Conservation (phyloP, 495 filamentous ascomycete species). For the Penicillium goetzii region DNA sequence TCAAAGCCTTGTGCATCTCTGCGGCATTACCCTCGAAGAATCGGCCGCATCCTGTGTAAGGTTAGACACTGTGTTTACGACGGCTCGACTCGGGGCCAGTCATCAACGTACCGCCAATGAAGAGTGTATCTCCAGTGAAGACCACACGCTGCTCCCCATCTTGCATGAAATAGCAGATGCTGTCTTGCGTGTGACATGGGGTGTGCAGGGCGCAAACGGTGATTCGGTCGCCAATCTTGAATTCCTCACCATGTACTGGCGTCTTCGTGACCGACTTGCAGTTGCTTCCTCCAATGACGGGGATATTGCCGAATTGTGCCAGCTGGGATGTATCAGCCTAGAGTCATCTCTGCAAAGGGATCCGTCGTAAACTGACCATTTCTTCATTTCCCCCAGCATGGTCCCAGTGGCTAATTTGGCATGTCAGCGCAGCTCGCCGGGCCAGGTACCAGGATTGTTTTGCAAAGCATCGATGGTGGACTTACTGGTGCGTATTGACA, state of each 20-base stretch:
- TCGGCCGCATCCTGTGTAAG: conserved; percentile 75
- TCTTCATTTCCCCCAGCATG: conserved; percentile 91
- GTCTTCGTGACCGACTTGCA: conserved; percentile 79
- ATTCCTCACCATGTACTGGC: conserved; percentile 72
- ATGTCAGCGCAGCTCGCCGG: not conserved
- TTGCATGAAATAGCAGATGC: conserved; percentile 89
- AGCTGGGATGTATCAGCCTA: conserved; percentile 54
- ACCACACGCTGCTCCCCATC: conserved; percentile 81
- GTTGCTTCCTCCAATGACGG: conserved; percentile 85
- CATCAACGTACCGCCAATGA: conserved; percentile 73
- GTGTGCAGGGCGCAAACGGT: conserved; percentile 89
- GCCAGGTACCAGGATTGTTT: not conserved
- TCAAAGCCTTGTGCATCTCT: conserved; percentile 92
- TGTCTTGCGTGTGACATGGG: conserved; percentile 97
- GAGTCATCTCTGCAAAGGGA: not conserved
- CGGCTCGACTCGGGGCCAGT: not conserved
- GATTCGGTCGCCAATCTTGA: conserved; percentile 82
- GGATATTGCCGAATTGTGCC: conserved; percentile 63
- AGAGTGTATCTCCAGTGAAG: conserved; percentile 95
- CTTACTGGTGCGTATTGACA: conserved; percentile 96
- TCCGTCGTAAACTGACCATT: conserved; percentile 54
- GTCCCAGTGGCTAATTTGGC: conserved; percentile 75
- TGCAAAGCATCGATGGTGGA: conserved; percentile 6
- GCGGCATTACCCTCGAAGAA: conserved; percentile 93
- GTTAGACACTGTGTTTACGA: not conserved